A percentile compares a stretch with the other conserved stretches of the same genome.
phyloP scores from a whole-genome alignment of 1,139 yeast species.

The Wickerhamomyces sp. region DNA sequence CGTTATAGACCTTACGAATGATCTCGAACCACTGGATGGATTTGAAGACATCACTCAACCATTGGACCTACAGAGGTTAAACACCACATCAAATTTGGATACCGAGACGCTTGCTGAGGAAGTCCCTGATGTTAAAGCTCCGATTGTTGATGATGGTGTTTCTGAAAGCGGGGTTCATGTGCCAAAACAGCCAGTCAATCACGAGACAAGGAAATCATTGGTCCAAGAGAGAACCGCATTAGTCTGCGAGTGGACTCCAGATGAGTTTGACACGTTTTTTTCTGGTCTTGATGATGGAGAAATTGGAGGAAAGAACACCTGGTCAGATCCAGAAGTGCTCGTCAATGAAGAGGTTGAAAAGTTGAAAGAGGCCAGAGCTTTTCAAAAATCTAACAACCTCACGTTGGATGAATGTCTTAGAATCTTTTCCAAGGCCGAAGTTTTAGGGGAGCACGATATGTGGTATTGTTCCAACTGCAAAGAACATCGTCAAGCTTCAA shows the following conservation, averaged over 20 bases:
- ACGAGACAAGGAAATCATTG: not conserved
- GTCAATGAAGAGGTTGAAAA: constrained; percentile 51
- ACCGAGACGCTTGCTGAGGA: not conserved
- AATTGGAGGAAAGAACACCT: constrained; percentile 40
- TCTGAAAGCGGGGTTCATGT: not conserved
- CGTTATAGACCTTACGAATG: not conserved
- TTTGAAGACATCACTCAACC: constrained; percentile 12
- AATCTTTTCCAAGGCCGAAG: constrained; percentile 75
- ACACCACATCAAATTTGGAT: not conserved
- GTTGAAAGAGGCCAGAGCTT: constrained; percentile 35
- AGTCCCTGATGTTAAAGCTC: not conserved
- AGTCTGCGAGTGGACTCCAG: constrained; percentile 68
- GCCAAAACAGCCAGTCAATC: not conserved
- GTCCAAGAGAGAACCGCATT: constrained; percentile 39
- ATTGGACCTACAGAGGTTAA: not conserved
- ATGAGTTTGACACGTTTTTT: constrained; percentile 46
- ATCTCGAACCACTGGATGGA: not conserved
- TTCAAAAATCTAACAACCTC: constrained; percentile 43
- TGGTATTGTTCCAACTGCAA: constrained; percentile 94
- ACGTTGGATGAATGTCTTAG: constrained; percentile 72
- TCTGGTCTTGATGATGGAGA: constrained; percentile 34
- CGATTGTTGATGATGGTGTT: not conserved
- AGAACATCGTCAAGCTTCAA: constrained; percentile 87
- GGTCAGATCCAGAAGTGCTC: constrained; percentile 47
- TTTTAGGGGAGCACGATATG: constrained; percentile 81